Percentiles rank a stretch among this genome's conserved stretches.
phyloP scores from a whole-genome alignment of 108 stramenopile species.

The Cyclotella sp. region DNA sequence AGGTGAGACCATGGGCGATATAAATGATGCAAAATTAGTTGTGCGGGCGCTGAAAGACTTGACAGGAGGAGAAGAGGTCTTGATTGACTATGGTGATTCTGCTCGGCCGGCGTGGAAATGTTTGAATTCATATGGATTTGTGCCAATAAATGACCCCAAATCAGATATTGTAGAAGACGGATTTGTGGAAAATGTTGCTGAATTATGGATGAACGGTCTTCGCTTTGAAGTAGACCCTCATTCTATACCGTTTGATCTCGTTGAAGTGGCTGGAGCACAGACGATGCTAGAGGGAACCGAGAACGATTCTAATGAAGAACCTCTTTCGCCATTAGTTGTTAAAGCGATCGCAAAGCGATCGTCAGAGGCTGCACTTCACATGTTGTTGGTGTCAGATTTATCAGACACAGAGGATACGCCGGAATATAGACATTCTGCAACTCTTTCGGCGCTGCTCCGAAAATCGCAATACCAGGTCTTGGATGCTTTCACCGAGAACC shows the following conservation, averaged over 20 bases:
- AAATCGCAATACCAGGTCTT: constrained; percentile 65
- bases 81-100: constrained; percentile 78
- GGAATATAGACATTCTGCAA: constrained; percentile 49
- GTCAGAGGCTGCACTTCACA: constrained; percentile 57
- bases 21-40: constrained; percentile 51
- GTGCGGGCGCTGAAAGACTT: constrained; percentile 61
- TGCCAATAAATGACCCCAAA: constrained; percentile 50
- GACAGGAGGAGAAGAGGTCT: constrained; percentile 53
- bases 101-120: constrained; percentile 75
- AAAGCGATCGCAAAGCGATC: constrained; percentile 56
- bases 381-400: constrained; percentile 46
- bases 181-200: constrained; percentile 53
- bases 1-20: constrained; percentile 29
- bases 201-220: constrained; percentile 64
- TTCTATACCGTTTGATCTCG: constrained; percentile 65
- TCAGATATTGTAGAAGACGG: constrained; percentile 22
- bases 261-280: constrained; percentile 48
- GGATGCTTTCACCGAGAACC: constrained; percentile 56
- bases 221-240: constrained; percentile 68
- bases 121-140: constrained; percentile 78
- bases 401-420: constrained; percentile 30
- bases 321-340: constrained; percentile 61
- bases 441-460: constrained; percentile 54
- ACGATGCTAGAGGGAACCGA: constrained; percentile 40
- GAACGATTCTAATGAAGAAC: constrained; percentile 15